Base-by-base conservation (phyloP, 345 rosid species). In the Eucalyptus paniculata region DNA sequence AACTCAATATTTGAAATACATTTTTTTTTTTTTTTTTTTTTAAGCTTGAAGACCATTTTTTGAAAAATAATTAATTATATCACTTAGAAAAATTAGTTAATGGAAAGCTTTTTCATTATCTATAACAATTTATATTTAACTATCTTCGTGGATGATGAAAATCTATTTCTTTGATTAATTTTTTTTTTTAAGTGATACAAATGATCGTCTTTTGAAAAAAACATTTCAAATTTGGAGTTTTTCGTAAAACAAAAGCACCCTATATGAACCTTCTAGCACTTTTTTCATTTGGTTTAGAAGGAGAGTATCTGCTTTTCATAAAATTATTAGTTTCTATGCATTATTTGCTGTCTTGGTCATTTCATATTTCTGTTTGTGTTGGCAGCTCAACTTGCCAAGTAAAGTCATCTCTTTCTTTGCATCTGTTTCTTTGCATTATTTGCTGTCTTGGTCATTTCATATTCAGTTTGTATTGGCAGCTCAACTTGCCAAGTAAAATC, bases 201-300 rank as follows among this genome's bases (percentile, higher is more conserved):
- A 21, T 0, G 3, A 56, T 21, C 3, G 3, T 56, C 4, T 56
- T 23, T 21, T 2, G 0, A 34, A 56, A 56, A 56, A 23, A 9
- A 9, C 1, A 4, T 9, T 56, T 56, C 13, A 23, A 56, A 56
- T 23, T 56, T 21, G 4, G 28, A 56, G 3, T 56, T 56, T 56
- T 56, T 23, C 1, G 0, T 23, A 2, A 54, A 56, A 56, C 12
- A 56, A 56, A 56, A 21, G 1, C 62, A 56, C 60, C 24, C 12
- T 28, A 3, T 26, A 60, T 28, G 7, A 60, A 60, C 32, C 3
- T 28, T 60, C 14, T 28, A 21, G 32, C 32, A 60, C 14, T 5
- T 60, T 60, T 60, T 60, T 60, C 67, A 60, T 60, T 60, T 60
- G 67, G 67, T 28, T 12, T 28, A 26, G 67, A 60, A 28, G 69